Base-by-base conservation (phyloP, 768 basidiomycete genomes). In the Thelephora ganbajun region DNA sequence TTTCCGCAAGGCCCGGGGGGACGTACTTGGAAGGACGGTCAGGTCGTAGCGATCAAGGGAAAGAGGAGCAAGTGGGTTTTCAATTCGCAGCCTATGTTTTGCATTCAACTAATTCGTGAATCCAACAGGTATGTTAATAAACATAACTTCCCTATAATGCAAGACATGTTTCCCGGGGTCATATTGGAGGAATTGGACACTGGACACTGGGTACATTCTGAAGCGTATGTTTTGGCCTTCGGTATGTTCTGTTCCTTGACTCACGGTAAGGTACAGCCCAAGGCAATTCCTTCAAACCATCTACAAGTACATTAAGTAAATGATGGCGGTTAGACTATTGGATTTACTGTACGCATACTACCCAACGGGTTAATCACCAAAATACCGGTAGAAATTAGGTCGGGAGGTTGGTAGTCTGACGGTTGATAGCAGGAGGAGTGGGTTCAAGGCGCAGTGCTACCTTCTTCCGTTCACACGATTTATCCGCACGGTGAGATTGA, bases 161-260 rank as follows among this genome's bases (percentile, higher is more conserved):
- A 74, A 50, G 58, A 69, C 23, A 88, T 87, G 62, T 96, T 94
- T 66, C 90, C 91, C 0, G 65, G 70, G 34, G 73, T 77, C 68
- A 58, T 54, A 9, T 56, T 93, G 7, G 73, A 79, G 56, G 70
- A 63, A 20, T 62, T 94, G 22, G 80, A 89, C 49, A 67, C 90
- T 0, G 79, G 81, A 1, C 92, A 97, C 62, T 97, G 92, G 92
- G 83, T 93, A 16, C 90, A 93, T 52, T 83, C 86, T 13, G 89
- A 93, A 59, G 73, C 72, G 72, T 79, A 55, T 50, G 68, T 60
- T 11, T 7, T 19, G 33, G 23, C 11, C 23, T 12, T 30, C 26
- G 26, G 26, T 30, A 4, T 30, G 26, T 30, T 30, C n/a, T 30
- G 26, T 9, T 30, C 26, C 26, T 30, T 9, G 9, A 4, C 26